These are phyloP conservation scores for Malus hybrid DNA, from an alignment of 331 rosid species.

Conservation along the genomic window DNA sequence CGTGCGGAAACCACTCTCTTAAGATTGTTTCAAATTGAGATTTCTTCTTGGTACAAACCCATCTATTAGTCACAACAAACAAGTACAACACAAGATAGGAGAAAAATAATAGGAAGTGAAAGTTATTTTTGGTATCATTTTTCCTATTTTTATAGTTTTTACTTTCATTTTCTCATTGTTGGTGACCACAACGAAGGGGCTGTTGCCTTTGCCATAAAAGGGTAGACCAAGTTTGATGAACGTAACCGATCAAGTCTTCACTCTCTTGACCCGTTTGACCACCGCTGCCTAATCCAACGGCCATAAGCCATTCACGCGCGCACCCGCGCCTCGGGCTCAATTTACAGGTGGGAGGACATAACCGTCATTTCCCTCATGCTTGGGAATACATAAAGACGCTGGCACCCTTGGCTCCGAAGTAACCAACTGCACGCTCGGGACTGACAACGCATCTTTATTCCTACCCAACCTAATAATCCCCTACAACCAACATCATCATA, in stretches of 20 bases:
- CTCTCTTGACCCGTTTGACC: background rate
- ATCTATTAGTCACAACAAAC: background rate
- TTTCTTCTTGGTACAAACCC: background rate
- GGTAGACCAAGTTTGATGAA: background rate
- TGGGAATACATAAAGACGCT: constrained; percentile 55
- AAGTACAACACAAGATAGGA: background rate
- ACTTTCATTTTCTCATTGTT: background rate
- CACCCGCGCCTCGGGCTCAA: constrained; percentile 6
- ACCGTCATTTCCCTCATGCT: constrained; percentile 40
- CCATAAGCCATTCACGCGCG: background rate
- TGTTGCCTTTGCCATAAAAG: background rate
- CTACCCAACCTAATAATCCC: background rate
- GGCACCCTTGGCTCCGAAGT: constrained; percentile 65
- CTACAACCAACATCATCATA: background rate
- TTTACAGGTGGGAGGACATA: background rate
- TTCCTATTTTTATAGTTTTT: background rate
- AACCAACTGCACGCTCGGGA: constrained; percentile 41
- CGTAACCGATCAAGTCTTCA: background rate
- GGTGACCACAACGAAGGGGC: background rate
- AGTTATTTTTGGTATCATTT: background rate
- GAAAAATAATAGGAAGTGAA: background rate
- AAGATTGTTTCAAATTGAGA: background rate
- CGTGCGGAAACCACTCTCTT: background rate
- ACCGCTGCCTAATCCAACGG: background rate
- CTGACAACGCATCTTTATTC: constrained; percentile 34